Conservation (phyloP, 2,329 filamentous ascomycete species). For the Claviceps spartinae region DNA sequence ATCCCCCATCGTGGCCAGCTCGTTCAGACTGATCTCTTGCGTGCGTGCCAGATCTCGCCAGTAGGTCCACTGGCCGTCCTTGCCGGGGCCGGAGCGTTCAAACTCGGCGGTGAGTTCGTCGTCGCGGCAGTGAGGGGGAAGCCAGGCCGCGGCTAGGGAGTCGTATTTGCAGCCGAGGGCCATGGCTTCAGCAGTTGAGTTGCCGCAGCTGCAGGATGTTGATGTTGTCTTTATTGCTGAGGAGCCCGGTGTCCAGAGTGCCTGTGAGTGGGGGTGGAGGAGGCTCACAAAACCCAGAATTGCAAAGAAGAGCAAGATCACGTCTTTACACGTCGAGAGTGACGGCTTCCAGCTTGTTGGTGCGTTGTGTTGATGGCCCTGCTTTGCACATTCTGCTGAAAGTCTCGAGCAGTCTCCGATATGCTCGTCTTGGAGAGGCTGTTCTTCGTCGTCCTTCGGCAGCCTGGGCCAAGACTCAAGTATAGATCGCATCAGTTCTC, state of each 20-base stretch:
- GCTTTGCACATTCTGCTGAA: background rate
- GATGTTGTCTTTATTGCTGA: background rate
- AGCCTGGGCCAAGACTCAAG: background rate
- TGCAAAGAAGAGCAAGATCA: background rate
- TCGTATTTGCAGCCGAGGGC: slow-evolving; percentile 20
- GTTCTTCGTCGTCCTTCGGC: background rate
- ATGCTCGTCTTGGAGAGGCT: background rate
- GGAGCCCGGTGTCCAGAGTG: background rate
- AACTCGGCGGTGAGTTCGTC: slow-evolving; percentile 20
- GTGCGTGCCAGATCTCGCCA: slow-evolving; percentile 12
- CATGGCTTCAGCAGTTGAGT: slow-evolving; percentile 14
- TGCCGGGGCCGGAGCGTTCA: slow-evolving; percentile 15
- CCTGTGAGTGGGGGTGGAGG: background rate
- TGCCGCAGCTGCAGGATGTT: slow-evolving; percentile 19
- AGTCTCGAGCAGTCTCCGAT: background rate
- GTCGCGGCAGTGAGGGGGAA: slow-evolving; percentile 20
- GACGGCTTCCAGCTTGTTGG: background rate
- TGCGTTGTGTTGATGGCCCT: background rate
- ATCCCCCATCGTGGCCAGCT: slow-evolving; percentile 10
- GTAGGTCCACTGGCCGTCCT: slow-evolving; percentile 19
- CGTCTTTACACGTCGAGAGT: background rate
- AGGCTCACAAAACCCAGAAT: background rate
- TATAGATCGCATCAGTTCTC: background rate
- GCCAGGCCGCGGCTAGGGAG: slow-evolving; percentile 20
- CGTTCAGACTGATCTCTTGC: slow-evolving; percentile 8